Evolutionary conservation across 2,329 filamentous ascomycete species (phyloP), one percentile per base, ranked within the genome.

Genomic region (Blastomyces emzantsi): DNA sequence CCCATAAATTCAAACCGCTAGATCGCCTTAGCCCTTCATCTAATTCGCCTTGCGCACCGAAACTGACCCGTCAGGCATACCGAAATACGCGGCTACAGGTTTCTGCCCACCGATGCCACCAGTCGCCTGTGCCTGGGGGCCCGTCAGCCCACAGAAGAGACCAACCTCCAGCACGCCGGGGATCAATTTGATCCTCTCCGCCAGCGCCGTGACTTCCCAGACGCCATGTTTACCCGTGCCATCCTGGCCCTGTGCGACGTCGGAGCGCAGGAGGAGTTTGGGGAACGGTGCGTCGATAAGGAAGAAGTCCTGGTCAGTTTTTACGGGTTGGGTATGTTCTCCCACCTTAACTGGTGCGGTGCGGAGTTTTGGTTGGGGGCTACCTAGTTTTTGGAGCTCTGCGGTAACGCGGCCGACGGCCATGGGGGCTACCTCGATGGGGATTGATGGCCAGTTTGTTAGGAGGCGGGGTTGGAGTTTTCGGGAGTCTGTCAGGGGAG

Each of bases 51-150:
- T 75, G 67, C 80, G 73, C 58, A 87, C 79, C 70, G 87, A 78
- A 17, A 90, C 87, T 13, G 80, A 81, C 3, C 90, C 90, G 72
- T 90, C 89, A 55, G 88, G 84, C 85, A 94, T 90, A 45, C 94
- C 94, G 77, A 97, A 99, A 79, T 97, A 99, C 30, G 91, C 92
- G 36, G 92, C 92, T 15, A 97, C 83, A 0, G 94, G 94, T 78
- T 93, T 96, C 79, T 97, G 91, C 0, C 90, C 92, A 58, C 89
- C 88, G 58, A 85, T 77, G 62, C 82, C 80, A 67, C 85, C 82
- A 64, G 82, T 80, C 62, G 82, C 79, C 52, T 83, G 84, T 65
- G 85, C 84, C 74, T 95, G 82, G 19, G 85, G 79, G 0, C 93
- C 93, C 65, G 93, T 92, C 70, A 87, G 73, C 3, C 93, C 93